These are phyloP conservation scores for Hanseniaspora vineae DNA, from an alignment of 805 yeast genomes.

Conservation along the genomic window DNA sequence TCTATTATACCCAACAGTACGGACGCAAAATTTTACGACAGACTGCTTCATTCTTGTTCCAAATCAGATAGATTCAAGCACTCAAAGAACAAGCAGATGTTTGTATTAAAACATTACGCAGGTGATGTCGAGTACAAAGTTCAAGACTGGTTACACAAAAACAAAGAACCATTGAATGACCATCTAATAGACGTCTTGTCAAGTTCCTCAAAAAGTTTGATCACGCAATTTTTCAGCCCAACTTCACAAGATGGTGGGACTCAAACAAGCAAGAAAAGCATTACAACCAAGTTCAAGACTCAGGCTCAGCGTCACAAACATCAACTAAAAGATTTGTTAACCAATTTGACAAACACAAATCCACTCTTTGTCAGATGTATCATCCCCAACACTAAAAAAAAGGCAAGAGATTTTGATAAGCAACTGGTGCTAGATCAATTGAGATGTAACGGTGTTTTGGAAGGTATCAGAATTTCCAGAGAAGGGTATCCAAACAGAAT, in stretches of 20 bases:
- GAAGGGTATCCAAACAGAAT: slow-evolving; percentile 94
- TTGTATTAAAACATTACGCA: slow-evolving; percentile 84
- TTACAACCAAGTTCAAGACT: slow-evolving; percentile 39
- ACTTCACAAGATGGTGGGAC: slow-evolving; percentile 11
- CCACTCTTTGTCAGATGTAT: slow-evolving; percentile 98
- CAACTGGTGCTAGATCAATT: slow-evolving; percentile 73
- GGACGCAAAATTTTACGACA: slow-evolving; percentile 72
- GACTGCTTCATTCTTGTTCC: slow-evolving; percentile 52
- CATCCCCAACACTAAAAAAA: slow-evolving; percentile 70
- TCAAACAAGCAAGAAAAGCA: slow-evolving; percentile 11
- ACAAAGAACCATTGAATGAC: slow-evolving; percentile 84
- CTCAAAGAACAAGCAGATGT: slow-evolving; percentile 45
- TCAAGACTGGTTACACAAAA: slow-evolving; percentile 88
- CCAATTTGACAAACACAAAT: slow-evolving; percentile 62
- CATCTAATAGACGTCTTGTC: slow-evolving; percentile 50
- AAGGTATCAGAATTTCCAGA: slow-evolving; percentile 93
- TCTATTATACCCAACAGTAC: slow-evolving; percentile 87
- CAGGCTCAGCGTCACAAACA: slow-evolving; percentile 84
- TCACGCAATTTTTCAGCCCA: slow-evolving; percentile 39
- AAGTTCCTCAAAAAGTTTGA: slow-evolving; percentile 41
- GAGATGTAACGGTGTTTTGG: slow-evolving; percentile 93
- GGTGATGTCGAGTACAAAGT: slow-evolving; percentile 90
- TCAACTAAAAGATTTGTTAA: slow-evolving; percentile 61
- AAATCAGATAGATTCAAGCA: slow-evolving; percentile 37
- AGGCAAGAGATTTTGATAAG: slow-evolving; percentile 60